Evolutionary conservation across 1,284 basidiomycete genomes (phyloP), one percentile per base, ranked within the genome.

Genomic region (Leccinum pallidistipes): DNA sequence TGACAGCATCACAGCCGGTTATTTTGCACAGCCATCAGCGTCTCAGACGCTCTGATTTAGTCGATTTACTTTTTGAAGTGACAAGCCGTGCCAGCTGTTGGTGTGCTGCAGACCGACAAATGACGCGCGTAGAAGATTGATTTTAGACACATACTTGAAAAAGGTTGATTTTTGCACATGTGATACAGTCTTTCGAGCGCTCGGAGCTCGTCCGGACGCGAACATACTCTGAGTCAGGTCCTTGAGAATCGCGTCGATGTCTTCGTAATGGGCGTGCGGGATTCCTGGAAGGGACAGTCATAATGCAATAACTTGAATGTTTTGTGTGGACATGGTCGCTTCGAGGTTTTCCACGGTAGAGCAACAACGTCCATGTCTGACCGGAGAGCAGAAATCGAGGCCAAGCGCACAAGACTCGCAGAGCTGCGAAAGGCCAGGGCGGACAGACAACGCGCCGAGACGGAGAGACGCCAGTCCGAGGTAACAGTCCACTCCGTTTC

Each of bases 341-440:
- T 34, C 36, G 36, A 43, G 40, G 40, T 49, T 68, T 69, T 64
- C 68, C 68, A 71, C 70, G 66, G 52, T 60, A 38, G 43, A 47
- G 18, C 45, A 47, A 18, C 45, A 21, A 50, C 36, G 11, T 7
- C 55, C 57, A 83, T 81, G 78, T 81, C 82, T 34, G 82, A 84
- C 62, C 81, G 89, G 45, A 77, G 87, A 69, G 84, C 88, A 69
- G 95, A 98, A 78, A 93, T 98, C 64, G 94, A 96, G 77, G 92
- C 90, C 47, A 99, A 98, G 78, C 83, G 90, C 62, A 86, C 88
- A 7, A 95, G 95, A 76, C 87, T 98, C 49, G 93, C 87, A 54
- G 93, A 95, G 66, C 81, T 95, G 32, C 83, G 90, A 62, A 85
- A 87, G 70, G 89, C 86, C 45, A 78, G 92, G 47, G 85, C 85